phyloP scores from a whole-genome alignment of 2,329 filamentous ascomycete species.

The Cercospora zeina region DNA sequence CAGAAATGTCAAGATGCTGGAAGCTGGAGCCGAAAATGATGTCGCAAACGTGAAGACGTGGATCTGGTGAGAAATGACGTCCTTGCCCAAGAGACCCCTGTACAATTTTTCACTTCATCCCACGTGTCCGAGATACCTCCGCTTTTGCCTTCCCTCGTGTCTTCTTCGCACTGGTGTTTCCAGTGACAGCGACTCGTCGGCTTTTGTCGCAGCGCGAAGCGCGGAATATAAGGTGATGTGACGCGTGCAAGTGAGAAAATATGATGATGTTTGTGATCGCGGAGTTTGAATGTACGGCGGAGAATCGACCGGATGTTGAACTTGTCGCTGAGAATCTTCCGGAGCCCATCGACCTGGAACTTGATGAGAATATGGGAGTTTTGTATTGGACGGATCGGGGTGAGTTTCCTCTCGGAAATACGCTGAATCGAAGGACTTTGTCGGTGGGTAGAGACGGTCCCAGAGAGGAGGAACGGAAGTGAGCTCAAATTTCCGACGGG shows the following conservation, averaged over 20 bases:
- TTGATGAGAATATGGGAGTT: slow-evolving; percentile 49
- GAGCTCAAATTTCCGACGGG: background rate
- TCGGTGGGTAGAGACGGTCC: slow-evolving; percentile 15
- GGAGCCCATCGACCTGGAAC: slow-evolving; percentile 60
- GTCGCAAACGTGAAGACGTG: background rate
- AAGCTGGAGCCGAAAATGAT: background rate
- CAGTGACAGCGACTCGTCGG: background rate
- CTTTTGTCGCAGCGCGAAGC: background rate
- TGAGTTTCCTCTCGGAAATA: slow-evolving; percentile 57
- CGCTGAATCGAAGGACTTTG: slow-evolving; percentile 48
- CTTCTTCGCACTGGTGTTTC: background rate
- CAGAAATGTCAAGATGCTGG: background rate
- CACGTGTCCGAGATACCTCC: background rate
- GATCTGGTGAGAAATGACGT: background rate
- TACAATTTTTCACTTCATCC: slow-evolving; percentile 4
- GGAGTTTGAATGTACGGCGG: slow-evolving; percentile 29
- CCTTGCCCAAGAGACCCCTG: background rate
- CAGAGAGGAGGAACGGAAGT: slow-evolving; percentile 22
- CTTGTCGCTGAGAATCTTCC: slow-evolving; percentile 50
- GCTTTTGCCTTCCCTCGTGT: no score
- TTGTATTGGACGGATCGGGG: slow-evolving; percentile 65
- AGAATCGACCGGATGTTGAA: slow-evolving; percentile 47
- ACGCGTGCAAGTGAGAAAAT: background rate
- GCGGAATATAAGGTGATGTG: background rate
- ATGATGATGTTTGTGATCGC: background rate